These are phyloP conservation scores for Colletotrichum chrysophilum DNA, from an alignment of 2,329 filamentous ascomycete genomes.

Conservation along the genomic window DNA sequence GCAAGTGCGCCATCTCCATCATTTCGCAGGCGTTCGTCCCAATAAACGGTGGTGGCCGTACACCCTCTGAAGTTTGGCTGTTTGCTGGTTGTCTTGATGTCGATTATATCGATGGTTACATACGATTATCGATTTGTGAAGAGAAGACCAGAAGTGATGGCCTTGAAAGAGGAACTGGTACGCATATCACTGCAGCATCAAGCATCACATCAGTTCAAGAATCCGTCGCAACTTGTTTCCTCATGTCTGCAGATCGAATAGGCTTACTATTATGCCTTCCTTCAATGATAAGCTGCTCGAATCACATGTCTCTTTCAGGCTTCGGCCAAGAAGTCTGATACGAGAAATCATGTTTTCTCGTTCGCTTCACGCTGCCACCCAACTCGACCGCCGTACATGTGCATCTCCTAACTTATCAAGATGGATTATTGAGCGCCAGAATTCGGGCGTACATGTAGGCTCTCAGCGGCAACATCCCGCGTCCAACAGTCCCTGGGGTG, in stretches of 20 bases:
- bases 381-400: not conserved
- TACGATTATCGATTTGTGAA: not conserved
- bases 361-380: not conserved
- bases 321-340: not conserved
- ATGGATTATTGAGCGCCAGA: not conserved
- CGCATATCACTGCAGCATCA: not conserved
- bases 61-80: not conserved
- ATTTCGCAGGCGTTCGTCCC: constrained; percentile 13
- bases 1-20: constrained; percentile 6
- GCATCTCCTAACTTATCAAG: not conserved
- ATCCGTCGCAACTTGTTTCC: not conserved
- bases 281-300: not conserved
- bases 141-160: not conserved
- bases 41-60: not conserved
- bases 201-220: not conserved
- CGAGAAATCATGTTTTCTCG: not conserved
- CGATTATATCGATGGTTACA: not conserved
- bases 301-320: not conserved
- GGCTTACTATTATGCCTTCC: not conserved
- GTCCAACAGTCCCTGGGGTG: not conserved
- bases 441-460: not conserved
- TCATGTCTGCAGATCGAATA: not conserved
- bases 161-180: not conserved
- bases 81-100: not conserved
- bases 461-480: constrained; percentile 1